A percentile compares a stretch with the other conserved stretches of the same genome.
Conservation (phyloP, 2,329 filamentous ascomycete genomes). For the Aspergillus japonicus region DNA sequence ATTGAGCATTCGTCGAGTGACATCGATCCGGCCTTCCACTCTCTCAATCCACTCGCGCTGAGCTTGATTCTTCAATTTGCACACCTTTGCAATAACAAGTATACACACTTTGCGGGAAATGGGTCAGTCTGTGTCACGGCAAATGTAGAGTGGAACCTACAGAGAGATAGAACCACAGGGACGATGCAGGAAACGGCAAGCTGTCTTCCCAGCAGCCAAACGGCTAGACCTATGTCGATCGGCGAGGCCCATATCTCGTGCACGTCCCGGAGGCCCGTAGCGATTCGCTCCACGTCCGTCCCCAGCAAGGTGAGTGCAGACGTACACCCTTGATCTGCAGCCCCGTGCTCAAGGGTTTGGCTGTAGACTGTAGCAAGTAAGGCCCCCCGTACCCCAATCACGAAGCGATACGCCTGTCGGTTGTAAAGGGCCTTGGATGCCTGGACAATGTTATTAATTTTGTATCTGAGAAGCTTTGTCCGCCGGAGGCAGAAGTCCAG, state of each 20-base stretch:
- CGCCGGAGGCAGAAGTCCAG: too few species aligned
- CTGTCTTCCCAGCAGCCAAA: background rate
- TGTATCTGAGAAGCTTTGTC: accelerated
- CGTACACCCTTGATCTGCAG: background rate
- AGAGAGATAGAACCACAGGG: background rate
- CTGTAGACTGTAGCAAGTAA: background rate
- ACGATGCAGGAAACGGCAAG: background rate
- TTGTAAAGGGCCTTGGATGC: background rate
- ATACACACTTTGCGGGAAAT: background rate
- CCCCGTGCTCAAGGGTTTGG: background rate
- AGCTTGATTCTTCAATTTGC: background rate
- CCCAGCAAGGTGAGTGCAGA: background rate
- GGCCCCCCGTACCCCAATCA: background rate
- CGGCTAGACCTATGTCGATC: background rate
- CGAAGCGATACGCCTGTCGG: background rate
- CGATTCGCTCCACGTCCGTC: background rate
- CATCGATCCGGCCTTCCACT: background rate
- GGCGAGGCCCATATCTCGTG: background rate
- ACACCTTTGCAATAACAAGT: background rate
- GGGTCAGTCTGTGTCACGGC: too few species aligned
- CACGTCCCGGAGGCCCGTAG: background rate
- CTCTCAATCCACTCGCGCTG: background rate
- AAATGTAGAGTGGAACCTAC: background rate
- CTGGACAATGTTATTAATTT: background rate
- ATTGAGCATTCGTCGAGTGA: background rate